Conservation (phyloP, 768 basidiomycete genomes). For the Coprinopsis cinerea region DNA sequence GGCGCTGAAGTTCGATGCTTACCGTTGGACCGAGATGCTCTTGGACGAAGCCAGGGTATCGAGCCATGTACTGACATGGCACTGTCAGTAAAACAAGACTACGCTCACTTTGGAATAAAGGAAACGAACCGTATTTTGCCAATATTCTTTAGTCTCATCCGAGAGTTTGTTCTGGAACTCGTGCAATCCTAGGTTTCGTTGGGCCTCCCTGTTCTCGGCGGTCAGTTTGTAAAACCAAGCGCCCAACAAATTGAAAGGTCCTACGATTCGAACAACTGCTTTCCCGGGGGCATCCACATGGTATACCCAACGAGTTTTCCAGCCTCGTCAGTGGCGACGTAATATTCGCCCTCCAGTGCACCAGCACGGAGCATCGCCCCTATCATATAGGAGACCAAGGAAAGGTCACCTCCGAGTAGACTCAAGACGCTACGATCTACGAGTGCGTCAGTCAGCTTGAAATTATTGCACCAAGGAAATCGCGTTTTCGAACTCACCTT, state of each 20-base stretch:
- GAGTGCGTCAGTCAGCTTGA: background rate
- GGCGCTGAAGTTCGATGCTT: background rate
- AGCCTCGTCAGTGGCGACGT: constrained; percentile 19
- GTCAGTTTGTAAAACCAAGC: background rate
- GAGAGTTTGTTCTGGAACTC: constrained; percentile 21
- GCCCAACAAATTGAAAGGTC: constrained; percentile 4
- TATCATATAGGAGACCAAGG: constrained; percentile 20
- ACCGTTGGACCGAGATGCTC: constrained; percentile 19
- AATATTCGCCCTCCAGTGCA: constrained; percentile 22
- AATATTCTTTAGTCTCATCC: constrained; percentile 20
- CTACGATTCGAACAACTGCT: constrained; percentile 27
- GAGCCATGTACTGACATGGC: constrained; percentile 15
- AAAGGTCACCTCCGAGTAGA: constrained; percentile 21
- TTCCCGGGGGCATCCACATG: constrained; percentile 28
- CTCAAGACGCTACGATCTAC: constrained; percentile 21
- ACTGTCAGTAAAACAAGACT: background rate
- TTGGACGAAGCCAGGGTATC: constrained; percentile 18
- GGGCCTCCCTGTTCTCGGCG: constrained; percentile 20
- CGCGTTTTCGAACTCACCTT: constrained; percentile 14
- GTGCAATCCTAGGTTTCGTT: constrained; percentile 21
- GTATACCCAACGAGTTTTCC: constrained; percentile 22
- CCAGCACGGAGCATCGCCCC: constrained; percentile 22
- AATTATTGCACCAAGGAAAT: background rate
- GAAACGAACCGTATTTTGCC: constrained; percentile 16
- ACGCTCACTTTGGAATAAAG: background rate